These are phyloP conservation scores for Xylaria scruposa DNA, from an alignment of 495 filamentous ascomycete genomes.

Conservation along the genomic window DNA sequence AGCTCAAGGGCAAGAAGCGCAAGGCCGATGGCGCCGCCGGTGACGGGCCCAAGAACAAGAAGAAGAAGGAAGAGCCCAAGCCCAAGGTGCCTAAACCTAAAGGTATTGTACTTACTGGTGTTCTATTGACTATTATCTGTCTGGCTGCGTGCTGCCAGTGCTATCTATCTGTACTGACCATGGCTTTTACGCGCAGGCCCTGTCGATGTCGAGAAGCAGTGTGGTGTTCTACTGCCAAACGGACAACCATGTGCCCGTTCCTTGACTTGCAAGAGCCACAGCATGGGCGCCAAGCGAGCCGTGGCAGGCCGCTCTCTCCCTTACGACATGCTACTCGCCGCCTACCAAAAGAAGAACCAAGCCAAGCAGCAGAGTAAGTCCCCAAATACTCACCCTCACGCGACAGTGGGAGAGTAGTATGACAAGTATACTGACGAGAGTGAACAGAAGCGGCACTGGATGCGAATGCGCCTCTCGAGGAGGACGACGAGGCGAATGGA, in stretches of 20 bases:
- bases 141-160: background rate
- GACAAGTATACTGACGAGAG: background rate
- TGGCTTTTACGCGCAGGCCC: slow-evolving; percentile 59
- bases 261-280: slow-evolving; percentile 95
- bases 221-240: slow-evolving; percentile 82
- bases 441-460: slow-evolving; percentile 84
- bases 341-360: slow-evolving; percentile 99
- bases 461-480: slow-evolving; percentile 88
- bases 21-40: slow-evolving; percentile 83
- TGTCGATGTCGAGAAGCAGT: slow-evolving; percentile 97
- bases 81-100: slow-evolving; percentile 87
- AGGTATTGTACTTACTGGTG: slow-evolving; percentile 48
- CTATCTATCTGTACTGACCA: slow-evolving; percentile 14
- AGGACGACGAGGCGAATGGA: slow-evolving; percentile 77
- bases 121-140: background rate
- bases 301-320: slow-evolving; percentile 90
- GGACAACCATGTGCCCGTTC: slow-evolving; percentile 89
- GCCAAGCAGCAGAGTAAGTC: slow-evolving; percentile 89
- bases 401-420: background rate
- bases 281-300: slow-evolving; percentile 92
- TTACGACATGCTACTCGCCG: slow-evolving; percentile 91
- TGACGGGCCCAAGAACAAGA: slow-evolving; percentile 80
- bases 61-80: slow-evolving; percentile 96
- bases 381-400: background rate
- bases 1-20: slow-evolving; percentile 87